Evolutionary conservation across 805 yeast species (phyloP), one percentile per base, ranked within the genome.

Genomic region (Nematodospora valgi): DNA sequence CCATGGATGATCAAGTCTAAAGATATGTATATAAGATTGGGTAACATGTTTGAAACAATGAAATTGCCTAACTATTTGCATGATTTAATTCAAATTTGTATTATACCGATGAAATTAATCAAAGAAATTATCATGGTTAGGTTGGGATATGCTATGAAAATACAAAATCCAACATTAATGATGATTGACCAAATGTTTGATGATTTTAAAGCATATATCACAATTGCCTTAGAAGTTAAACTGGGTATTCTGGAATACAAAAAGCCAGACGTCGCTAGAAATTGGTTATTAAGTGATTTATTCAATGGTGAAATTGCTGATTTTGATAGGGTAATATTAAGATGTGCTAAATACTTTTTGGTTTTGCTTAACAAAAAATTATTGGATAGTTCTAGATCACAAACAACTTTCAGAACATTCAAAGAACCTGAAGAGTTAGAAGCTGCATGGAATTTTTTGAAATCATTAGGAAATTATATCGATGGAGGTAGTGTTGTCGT

Each of bases 161-260:
- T 91, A 31, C 77, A 74, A 34, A 84, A 82, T 48, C 96, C 96
- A 2, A 88, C 97, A 0, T 77, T 89, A 79, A 84, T 87, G 88
- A 86, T 87, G 81, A 86, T 93, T 47, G 98, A 93, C 58, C 96
- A 91, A 59, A 82, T 87, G 74, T 75, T 91, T 41, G 88, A 78
- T 30, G 95, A 87, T 54, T 83, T 91, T 54, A 80, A 80, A 46
- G 72, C 80, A 2, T 87, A 86, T 53, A 75, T 91, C 38, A 72
- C 76, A 31, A 64, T 88, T 22, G 89, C 95, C 0, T 69, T 86
- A 12, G 83, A 78, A 44, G 76, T 88, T 33, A 81, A 87, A 52
- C 76, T 75, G 38, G 78, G 86, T 0, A 73, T 82, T 30, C 59
- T 70, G 18, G 80, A 75, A 31, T 82, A 78, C 47, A 70, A 77